Evolutionary conservation across 768 basidiomycete genomes (phyloP).

Genomic region (Mycena rebaudengoi): DNA sequence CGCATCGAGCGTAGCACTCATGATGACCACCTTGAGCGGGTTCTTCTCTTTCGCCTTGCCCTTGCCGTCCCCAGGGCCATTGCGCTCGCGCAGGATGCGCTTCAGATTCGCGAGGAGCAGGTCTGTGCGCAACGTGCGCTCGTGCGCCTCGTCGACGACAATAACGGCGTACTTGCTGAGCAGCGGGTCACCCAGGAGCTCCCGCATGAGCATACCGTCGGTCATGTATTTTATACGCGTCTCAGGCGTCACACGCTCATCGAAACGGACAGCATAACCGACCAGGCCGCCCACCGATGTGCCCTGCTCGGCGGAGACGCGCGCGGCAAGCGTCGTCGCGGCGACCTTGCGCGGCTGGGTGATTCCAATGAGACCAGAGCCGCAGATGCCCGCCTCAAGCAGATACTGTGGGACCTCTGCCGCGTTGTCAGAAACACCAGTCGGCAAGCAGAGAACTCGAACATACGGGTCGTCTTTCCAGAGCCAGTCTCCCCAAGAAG

Average conservation of each 20-base stretch:
- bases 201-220: conserved; percentile 97
- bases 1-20: conserved; percentile 98
- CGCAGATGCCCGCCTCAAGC: conserved; percentile 79
- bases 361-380: conserved; percentile 82
- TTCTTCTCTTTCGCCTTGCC: conserved; percentile 59
- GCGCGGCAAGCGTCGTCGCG: conserved; percentile 90
- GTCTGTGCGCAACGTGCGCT: conserved; percentile 94
- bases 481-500: conserved; percentile 97
- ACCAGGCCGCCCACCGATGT: conserved; percentile 77
- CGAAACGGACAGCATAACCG: conserved; percentile 96
- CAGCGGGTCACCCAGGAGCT: conserved; percentile 81
- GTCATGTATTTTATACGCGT: conserved; percentile 97
- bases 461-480: conserved; percentile 97
- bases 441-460: neutral
- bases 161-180: conserved; percentile 87
- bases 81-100: conserved; percentile 75
- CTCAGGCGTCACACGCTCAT: conserved; percentile 73
- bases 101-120: conserved; percentile 92
- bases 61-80: conserved; percentile 52
- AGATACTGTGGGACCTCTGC: conserved; percentile 97
- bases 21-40: conserved; percentile 91
- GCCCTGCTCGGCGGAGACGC: conserved; percentile 88
- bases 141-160: conserved; percentile 97
- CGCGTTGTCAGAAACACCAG: neutral
- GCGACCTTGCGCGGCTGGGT: conserved; percentile 97